Evolutionary conservation across 176 grass and related monocot genomes (phyloP).

Genomic region (Oryza glaberrima): DNA sequence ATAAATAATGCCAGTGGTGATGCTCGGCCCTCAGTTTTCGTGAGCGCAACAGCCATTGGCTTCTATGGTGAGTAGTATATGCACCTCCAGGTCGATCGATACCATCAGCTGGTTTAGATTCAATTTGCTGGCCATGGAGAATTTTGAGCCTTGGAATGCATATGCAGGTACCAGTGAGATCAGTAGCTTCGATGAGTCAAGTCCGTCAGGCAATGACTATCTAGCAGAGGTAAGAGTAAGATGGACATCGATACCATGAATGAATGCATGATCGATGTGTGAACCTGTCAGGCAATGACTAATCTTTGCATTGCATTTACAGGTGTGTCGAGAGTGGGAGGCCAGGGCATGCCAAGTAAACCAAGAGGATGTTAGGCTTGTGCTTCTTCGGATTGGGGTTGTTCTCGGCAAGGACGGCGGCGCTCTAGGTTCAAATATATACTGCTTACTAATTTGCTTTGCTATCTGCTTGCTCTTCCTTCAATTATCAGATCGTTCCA

Average conservation of each 20-base stretch:
- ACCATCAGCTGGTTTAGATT: neutral
- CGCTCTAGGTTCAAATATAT: slow-evolving; percentile 61
- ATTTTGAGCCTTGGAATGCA: neutral
- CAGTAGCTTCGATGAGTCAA: slow-evolving; percentile 75
- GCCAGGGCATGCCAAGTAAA: slow-evolving; percentile 66
- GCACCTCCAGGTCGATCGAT: neutral
- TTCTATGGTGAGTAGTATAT: slow-evolving; percentile 70
- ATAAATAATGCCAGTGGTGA: slow-evolving; percentile 58
- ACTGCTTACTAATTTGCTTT: slow-evolving; percentile 11
- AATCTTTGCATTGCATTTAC: neutral
- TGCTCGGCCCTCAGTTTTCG: slow-evolving; percentile 69
- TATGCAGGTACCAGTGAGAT: slow-evolving; percentile 83
- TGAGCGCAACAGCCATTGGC: slow-evolving; percentile 94
- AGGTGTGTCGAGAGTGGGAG: slow-evolving; percentile 96
- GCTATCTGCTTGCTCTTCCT: neutral
- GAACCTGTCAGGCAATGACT: no score
- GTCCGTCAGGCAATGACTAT: slow-evolving; percentile 87
- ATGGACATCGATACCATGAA: no score
- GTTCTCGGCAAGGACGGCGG: slow-evolving; percentile 94
- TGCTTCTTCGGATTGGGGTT: slow-evolving; percentile 80
- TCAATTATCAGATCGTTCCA: neutral
- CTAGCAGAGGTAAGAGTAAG: slow-evolving; percentile 65
- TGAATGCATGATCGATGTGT: no score
- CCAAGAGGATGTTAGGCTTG: slow-evolving; percentile 64
- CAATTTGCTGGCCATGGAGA: neutral